phyloP scores from a whole-genome alignment of 2,329 filamentous ascomycete species.

The Penicillium sumatraense region DNA sequence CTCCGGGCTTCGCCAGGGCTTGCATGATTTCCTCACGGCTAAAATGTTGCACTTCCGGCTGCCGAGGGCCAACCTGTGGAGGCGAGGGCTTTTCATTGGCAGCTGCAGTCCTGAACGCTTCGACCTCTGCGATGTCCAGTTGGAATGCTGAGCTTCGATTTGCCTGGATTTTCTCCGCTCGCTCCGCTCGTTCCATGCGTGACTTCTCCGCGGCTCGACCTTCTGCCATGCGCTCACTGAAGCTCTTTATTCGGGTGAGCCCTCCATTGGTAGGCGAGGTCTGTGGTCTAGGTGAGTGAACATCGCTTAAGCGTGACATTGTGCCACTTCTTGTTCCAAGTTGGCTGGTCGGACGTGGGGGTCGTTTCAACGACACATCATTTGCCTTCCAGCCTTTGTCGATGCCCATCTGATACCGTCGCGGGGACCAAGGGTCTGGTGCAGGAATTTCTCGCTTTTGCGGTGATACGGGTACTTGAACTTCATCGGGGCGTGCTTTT shows the following conservation, averaged over 20 bases:
- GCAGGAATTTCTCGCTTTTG: conserved; percentile 55
- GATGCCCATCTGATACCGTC: conserved; percentile 79
- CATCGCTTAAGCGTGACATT: conserved; percentile 28
- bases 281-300: conserved; percentile 28
- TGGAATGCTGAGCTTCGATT: conserved; percentile 50
- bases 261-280: conserved; percentile 32
- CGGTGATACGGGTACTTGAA: conserved; percentile 81
- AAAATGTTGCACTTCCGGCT: conserved; percentile 57
- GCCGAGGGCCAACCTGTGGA: conserved; percentile 53
- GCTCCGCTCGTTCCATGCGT: conserved; percentile 44
- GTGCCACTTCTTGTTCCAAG: conserved; percentile 33
- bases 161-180: conserved; percentile 40
- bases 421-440: conserved; percentile 71
- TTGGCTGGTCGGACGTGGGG: conserved; percentile 47
- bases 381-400: conserved; percentile 82
- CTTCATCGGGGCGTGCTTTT: conserved; percentile 33
- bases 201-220: conserved; percentile 55
- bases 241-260: conserved; percentile 58
- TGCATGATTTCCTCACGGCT: conserved; percentile 65
- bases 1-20: conserved; percentile 33
- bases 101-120: conserved; percentile 45
- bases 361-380: conserved; percentile 82
- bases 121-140: conserved; percentile 49
- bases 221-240: conserved; percentile 84
- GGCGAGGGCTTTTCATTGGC: conserved; percentile 34